Base-by-base conservation (phyloP, 345 rosid species). In the Acer saccharum region DNA sequence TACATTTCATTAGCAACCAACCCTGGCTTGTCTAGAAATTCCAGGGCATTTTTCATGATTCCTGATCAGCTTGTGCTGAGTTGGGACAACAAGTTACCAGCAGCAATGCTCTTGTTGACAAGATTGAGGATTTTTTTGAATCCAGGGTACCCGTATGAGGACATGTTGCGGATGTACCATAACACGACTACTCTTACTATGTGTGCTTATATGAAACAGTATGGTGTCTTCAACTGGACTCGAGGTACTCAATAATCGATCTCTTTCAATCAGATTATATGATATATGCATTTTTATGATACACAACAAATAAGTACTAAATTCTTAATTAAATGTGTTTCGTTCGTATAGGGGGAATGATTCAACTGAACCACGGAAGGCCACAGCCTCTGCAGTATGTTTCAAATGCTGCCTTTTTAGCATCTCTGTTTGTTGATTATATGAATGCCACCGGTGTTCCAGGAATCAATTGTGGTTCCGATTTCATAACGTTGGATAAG, bases 51-150 rank as follows among this genome's bases (percentile, higher is more conserved):
- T 77, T 80, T 32, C 69, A 29, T 73, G 85, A n/a, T 44, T 29
- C 86, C 69, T 0, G 86, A 88, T 20, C 23, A 74, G 23, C 46
- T 43, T 66, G 93, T 79, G 13, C 84, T 81, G 7, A 91, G 92
- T 65, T 91, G 97, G 98, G 92, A 94, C 74, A 94, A 94, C 77
- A 94, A 93, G 83, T 77, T 91, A 76, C 98, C 97, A n/a, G 93
- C 97, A 0, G 96, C 97, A 1, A 90, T 93, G 98, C 80, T 94
- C 77, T 68, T 94, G 87, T 65, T 94, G 81, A 94, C 97, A 6
- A 88, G 98, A 80, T 84, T 84, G 21, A 80, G 98, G 83, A 78
- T 93, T n/a, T 85, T 93, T 84, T 74, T 93, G 80, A 89, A 76
- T 66, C 95, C 97, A 0, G 98, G 97, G 0, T 93, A 93, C 61